Percentiles rank a stretch among this genome's conserved stretches.
phyloP scores from a whole-genome alignment of 805 yeast genomes.

The Lipomyces japonicus region DNA sequence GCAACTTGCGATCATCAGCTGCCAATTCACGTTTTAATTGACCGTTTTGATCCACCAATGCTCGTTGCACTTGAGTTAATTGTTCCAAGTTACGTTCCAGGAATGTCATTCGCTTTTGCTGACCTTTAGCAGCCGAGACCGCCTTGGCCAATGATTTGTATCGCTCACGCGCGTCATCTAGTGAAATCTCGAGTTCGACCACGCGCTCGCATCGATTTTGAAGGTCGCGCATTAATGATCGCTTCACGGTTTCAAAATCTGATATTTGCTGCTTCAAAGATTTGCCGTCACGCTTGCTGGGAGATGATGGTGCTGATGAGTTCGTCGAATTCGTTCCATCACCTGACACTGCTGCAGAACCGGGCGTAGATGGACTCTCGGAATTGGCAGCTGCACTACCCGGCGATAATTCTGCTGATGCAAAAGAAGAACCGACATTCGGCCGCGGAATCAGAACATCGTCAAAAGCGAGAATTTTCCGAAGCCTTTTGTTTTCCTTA shows the following conservation, averaged over 20 bases:
- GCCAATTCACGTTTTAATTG: conserved; percentile 54
- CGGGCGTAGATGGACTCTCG: conserved; percentile 1
- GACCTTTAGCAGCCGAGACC: conserved; percentile 30
- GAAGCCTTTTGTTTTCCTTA: conserved; percentile 18
- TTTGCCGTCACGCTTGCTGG: conserved; percentile 14
- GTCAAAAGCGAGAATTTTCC: conserved; percentile 7
- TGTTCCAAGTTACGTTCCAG: conserved; percentile 58
- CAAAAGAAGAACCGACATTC: too few species aligned
- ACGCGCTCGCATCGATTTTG: conserved; percentile 39
- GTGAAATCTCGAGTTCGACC: conserved; percentile 44
- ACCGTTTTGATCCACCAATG: conserved; percentile 59
- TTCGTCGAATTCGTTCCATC: conserved; percentile 5
- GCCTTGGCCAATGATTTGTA: conserved; percentile 34
- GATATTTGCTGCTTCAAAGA: conserved; percentile 18
- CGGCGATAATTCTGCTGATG: conserved; percentile 9
- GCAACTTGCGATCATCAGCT: conserved; percentile 54
- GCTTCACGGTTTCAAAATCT: conserved; percentile 32
- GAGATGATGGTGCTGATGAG: conserved; percentile 12
- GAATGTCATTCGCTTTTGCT: conserved; percentile 49
- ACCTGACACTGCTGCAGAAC: not conserved
- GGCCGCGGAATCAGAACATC: too few species aligned
- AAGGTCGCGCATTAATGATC: conserved; percentile 34
- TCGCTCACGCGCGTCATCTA: conserved; percentile 42
- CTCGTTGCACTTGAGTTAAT: conserved; percentile 55
- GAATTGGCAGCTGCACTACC: not conserved